Percentiles rank a stretch among this genome's conserved stretches.
These are phyloP conservation scores for Spinellus fusiger DNA, from an alignment of 192 early-diverging fungal species.

Conservation along the genomic window DNA sequence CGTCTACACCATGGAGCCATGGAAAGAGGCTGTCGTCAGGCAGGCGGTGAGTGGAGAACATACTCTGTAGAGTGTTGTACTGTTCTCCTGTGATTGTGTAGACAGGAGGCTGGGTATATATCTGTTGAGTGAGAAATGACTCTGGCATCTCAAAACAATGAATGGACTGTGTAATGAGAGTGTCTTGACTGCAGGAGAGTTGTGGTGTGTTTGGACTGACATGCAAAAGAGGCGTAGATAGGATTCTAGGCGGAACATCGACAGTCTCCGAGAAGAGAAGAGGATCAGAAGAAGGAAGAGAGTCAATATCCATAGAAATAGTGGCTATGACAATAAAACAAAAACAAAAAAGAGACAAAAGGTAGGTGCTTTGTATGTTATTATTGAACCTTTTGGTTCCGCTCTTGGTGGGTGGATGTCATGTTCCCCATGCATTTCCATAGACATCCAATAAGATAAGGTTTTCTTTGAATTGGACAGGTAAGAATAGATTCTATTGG, in stretches of 20 bases:
- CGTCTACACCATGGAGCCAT: slow-evolving; percentile 57
- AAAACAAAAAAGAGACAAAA: too few species aligned
- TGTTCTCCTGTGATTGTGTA: slow-evolving; percentile 35
- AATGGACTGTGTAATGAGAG: neutral
- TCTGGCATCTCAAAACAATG: neutral
- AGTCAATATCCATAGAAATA: neutral
- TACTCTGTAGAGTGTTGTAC: slow-evolving; percentile 34
- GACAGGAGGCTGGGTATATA: slow-evolving; percentile 12
- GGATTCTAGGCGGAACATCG: neutral
- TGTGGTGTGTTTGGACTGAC: neutral
- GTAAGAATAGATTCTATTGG: too few species aligned
- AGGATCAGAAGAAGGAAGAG: neutral
- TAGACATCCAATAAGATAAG: too few species aligned
- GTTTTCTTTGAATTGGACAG: too few species aligned
- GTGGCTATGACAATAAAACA: too few species aligned
- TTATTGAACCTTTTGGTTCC: too few species aligned
- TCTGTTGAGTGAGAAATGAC: neutral
- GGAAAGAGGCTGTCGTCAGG: slow-evolving; percentile 52
- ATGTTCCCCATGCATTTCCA: too few species aligned
- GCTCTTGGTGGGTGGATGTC: too few species aligned
- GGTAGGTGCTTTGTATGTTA: too few species aligned
- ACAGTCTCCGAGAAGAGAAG: slow-evolving; percentile 4
- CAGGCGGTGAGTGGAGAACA: slow-evolving; percentile 37
- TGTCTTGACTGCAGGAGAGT: neutral
- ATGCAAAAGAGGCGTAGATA: neutral